Evolutionary conservation across 257 asterid species (phyloP).

Genomic region (Solanum ossicruentum): DNA sequence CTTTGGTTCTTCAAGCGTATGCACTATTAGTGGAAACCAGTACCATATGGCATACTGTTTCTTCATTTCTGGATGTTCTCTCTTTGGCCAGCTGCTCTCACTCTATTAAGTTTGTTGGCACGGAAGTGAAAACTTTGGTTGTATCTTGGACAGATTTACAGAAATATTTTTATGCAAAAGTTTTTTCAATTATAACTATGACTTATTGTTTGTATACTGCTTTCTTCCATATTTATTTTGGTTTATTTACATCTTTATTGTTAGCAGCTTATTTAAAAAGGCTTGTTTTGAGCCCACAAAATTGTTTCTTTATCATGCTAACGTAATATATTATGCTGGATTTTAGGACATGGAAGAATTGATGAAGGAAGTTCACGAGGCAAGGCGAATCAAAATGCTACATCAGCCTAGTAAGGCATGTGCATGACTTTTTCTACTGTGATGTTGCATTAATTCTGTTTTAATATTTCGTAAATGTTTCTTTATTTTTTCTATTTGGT

Average conservation of each 20-base stretch:
- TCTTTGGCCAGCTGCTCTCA: neutral
- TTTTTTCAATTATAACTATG: neutral
- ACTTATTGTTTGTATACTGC: neutral
- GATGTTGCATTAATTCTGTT: neutral
- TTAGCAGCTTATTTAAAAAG: neutral
- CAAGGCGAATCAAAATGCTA: constrained; percentile 86
- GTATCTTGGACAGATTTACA: neutral
- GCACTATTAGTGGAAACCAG: neutral
- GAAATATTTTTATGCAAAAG: neutral
- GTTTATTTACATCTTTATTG: neutral
- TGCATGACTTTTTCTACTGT: neutral
- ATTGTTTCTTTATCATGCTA: neutral
- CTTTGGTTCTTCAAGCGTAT: neutral
- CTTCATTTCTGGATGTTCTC: neutral
- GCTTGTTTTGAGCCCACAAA: neutral
- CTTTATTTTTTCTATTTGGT: neutral
- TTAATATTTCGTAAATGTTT: neutral
- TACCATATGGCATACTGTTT: neutral
- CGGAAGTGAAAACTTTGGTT: neutral
- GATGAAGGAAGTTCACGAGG: constrained; percentile 95
- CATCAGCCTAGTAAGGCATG: constrained; percentile 90
- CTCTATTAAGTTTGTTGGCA: neutral
- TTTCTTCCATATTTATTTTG: neutral
- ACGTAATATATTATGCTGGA: neutral
- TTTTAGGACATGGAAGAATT: constrained; percentile 73